phyloP scores from a whole-genome alignment of 2,329 filamentous ascomycete genomes.

The Aspergillus quadrilineatus region DNA sequence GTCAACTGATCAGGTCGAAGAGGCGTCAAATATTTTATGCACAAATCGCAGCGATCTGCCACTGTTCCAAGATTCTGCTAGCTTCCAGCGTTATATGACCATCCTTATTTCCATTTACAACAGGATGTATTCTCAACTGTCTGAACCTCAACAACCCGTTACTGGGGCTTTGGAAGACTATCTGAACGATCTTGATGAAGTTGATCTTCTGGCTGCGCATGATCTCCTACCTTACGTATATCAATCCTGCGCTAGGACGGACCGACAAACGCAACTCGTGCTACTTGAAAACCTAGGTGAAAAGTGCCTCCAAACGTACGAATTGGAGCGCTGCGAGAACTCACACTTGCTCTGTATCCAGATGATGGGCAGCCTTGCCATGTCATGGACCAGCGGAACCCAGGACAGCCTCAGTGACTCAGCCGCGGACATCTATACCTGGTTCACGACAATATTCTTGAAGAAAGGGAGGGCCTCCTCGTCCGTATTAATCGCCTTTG shows the following conservation, averaged over 20 bases:
- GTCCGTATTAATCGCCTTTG: constrained; percentile 65
- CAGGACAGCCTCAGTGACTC: constrained; percentile 61
- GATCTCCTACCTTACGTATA: constrained; percentile 33
- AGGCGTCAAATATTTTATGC: constrained; percentile 26
- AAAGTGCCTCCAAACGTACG: constrained; percentile 52
- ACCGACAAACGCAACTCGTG: constrained; percentile 39
- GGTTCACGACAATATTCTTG: constrained; percentile 69
- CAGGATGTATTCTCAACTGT: constrained; percentile 14
- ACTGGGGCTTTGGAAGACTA: constrained; percentile 32
- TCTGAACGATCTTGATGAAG: constrained; percentile 36
- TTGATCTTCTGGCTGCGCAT: constrained; percentile 39
- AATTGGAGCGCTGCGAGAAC: constrained; percentile 72
- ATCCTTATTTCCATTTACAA: constrained; percentile 36
- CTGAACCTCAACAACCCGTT: not conserved
- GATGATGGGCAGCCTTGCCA: constrained; percentile 63
- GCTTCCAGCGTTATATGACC: constrained; percentile 39
- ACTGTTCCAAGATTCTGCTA: constrained; percentile 32
- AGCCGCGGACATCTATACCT: constrained; percentile 74
- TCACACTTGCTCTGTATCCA: constrained; percentile 67
- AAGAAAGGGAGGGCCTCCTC: constrained; percentile 68
- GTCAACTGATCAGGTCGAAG: constrained; percentile 23
- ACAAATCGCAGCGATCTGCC: constrained; percentile 34
- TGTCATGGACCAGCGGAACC: constrained; percentile 60
- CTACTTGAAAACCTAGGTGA: constrained; percentile 51
- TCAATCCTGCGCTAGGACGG: constrained; percentile 27